A percentile compares a stretch with the other conserved stretches of the same genome.
These are phyloP conservation scores for Salix purpurea DNA, from an alignment of 345 rosid species.

Conservation along the genomic window DNA sequence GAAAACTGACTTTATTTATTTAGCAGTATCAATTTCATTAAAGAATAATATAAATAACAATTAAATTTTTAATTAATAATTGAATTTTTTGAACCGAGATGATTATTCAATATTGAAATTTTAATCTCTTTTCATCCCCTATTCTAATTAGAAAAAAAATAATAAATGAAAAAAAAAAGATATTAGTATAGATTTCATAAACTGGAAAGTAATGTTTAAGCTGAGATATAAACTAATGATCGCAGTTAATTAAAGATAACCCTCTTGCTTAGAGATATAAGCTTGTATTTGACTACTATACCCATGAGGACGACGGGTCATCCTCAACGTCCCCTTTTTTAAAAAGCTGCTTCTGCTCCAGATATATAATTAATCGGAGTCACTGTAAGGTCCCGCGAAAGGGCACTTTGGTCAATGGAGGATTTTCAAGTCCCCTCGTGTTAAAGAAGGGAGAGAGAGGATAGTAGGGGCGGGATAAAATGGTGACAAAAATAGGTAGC, in stretches of 20 bases:
- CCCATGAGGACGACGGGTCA: constrained; percentile 25
- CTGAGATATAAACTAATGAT: not conserved
- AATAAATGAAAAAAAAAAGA: no score
- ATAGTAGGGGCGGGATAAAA: not conserved
- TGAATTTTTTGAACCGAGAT: no score
- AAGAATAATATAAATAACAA: no score
- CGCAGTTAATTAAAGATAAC: not conserved
- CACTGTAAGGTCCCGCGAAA: not conserved
- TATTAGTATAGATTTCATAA: no score
- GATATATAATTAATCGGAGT: not conserved
- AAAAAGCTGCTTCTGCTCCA: constrained; percentile 1
- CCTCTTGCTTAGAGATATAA: not conserved
- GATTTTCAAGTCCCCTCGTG: not conserved
- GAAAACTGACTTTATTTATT: no score
- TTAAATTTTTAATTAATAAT: no score
- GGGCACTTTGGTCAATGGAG: not conserved
- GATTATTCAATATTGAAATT: no score
- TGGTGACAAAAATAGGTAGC: constrained; percentile 13
- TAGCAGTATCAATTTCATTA: no score
- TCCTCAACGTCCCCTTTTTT: constrained; percentile 7
- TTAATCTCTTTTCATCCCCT: no score
- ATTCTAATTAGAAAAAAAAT: no score
- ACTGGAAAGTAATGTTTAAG: no score
- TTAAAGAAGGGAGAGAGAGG: not conserved
- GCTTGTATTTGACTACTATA: constrained; percentile 4